Evolutionary conservation across 1,284 basidiomycete species (phyloP).

Genomic region (Ceraceosorus guamensis): DNA sequence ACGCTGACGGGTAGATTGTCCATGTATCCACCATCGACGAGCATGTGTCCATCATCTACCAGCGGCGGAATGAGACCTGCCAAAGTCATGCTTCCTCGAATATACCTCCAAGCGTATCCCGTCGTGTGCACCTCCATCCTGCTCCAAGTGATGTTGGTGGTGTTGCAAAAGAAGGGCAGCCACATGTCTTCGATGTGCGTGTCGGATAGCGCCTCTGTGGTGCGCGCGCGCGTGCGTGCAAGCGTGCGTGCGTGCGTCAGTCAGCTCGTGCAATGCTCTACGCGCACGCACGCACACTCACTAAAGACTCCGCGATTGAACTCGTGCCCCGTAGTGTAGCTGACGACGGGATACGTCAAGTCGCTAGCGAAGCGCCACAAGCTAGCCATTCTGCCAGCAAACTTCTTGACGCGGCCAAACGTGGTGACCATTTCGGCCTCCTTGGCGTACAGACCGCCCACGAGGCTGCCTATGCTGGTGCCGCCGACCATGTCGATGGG

Average conservation of each 20-base stretch:
- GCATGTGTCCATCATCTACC: conserved; percentile 79
- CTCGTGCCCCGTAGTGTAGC: conserved; percentile 80
- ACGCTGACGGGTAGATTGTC: conserved; percentile 62
- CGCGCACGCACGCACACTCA: too few relatives aligned
- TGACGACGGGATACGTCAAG: conserved; percentile 91
- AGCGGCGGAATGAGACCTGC: conserved; percentile 90
- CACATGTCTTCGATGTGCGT: conserved; percentile 98
- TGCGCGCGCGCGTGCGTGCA: not conserved
- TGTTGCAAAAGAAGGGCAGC: conserved; percentile 97
- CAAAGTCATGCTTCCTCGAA: conserved; percentile 93
- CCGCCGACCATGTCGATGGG: conserved; percentile 80
- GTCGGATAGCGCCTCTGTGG: conserved; percentile 69
- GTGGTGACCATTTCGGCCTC: conserved; percentile 85
- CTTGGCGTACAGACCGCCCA: conserved; percentile 91
- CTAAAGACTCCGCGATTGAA: conserved; percentile 29
- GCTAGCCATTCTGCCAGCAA: conserved; percentile 82
- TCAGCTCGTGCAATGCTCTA: conserved; percentile 19
- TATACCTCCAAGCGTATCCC: conserved; percentile 61
- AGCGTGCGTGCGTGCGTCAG: conserved; percentile 64
- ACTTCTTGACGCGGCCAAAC: conserved; percentile 78
- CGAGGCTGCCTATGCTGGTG: conserved; percentile 77
- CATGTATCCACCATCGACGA: conserved; percentile 42
- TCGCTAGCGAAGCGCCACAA: conserved; percentile 91
- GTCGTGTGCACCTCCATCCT: conserved; percentile 95
- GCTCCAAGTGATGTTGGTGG: conserved; percentile 95